These are phyloP conservation scores for Didymella lethalis DNA, from an alignment of 2,329 filamentous ascomycete genomes.

Conservation along the genomic window DNA sequence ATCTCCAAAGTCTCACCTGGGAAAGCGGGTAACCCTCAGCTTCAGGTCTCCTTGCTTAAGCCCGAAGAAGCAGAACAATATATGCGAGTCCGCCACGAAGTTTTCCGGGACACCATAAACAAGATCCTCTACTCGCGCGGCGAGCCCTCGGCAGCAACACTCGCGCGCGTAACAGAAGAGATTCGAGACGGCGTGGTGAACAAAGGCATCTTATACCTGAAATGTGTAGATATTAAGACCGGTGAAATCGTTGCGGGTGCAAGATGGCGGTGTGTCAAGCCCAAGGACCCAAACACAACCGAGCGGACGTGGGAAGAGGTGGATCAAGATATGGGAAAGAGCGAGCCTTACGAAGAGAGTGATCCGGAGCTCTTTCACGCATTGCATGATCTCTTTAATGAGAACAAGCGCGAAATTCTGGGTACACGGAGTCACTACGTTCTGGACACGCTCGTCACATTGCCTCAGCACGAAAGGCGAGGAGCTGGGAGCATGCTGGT, in stretches of 20 bases:
- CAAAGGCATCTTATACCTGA: slow-evolving; percentile 40
- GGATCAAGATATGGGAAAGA: slow-evolving; percentile 30
- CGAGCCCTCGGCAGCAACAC: slow-evolving; percentile 39
- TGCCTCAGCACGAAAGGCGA: slow-evolving; percentile 39
- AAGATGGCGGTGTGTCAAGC: slow-evolving; percentile 39
- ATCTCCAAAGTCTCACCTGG: slow-evolving; percentile 4
- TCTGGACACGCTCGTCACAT: slow-evolving; percentile 45
- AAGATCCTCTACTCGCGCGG: slow-evolving; percentile 45
- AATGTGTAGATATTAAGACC: slow-evolving; percentile 38
- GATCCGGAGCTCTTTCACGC: slow-evolving; percentile 33
- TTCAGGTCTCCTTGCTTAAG: slow-evolving; percentile 39
- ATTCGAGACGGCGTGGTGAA: slow-evolving; percentile 35
- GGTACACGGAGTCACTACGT: slow-evolving; percentile 35
- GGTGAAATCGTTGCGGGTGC: slow-evolving; percentile 43
- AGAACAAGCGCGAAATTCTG: slow-evolving; percentile 37
- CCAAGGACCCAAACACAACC: slow-evolving; percentile 24
- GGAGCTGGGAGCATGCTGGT: slow-evolving; percentile 47
- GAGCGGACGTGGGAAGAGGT: slow-evolving; percentile 41
- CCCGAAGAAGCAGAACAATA: slow-evolving; percentile 42
- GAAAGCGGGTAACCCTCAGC: slow-evolving; percentile 36
- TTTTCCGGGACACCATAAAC: slow-evolving; percentile 44
- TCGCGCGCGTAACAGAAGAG: slow-evolving; percentile 31
- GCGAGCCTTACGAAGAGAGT: slow-evolving; percentile 41
- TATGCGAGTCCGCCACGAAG: slow-evolving; percentile 42
- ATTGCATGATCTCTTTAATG: slow-evolving; percentile 34